phyloP scores from a whole-genome alignment of 805 yeast genomes.

The Jamesozyma hellenica region DNA sequence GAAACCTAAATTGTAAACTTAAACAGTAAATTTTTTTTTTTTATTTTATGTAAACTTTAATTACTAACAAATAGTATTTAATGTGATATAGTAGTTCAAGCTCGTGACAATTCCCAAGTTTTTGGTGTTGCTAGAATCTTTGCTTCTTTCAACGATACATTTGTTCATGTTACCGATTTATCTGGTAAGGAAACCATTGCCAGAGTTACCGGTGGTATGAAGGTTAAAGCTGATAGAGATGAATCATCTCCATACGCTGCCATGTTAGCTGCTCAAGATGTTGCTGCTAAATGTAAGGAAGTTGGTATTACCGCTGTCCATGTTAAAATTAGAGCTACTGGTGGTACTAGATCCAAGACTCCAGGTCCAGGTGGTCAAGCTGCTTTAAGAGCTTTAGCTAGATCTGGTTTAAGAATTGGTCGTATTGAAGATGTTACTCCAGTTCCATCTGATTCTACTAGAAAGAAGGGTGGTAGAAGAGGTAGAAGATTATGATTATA shows the following conservation, averaged over 20 bases:
- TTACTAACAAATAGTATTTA: background rate
- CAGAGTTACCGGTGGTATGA: slow-evolving; percentile 99
- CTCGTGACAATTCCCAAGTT: slow-evolving; percentile 96
- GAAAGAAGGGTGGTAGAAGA: slow-evolving; percentile 99
- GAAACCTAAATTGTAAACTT: slow-evolving; percentile 1
- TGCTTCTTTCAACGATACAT: slow-evolving; percentile 99
- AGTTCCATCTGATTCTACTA: slow-evolving; percentile 99
- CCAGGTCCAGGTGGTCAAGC: slow-evolving; percentile 99
- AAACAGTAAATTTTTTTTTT: slow-evolving; percentile 4
- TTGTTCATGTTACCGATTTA: slow-evolving; percentile 98
- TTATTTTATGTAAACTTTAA: background rate
- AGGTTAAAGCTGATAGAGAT: slow-evolving; percentile 99
- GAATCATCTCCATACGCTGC: slow-evolving; percentile 99
- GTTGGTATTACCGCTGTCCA: slow-evolving; percentile 99
- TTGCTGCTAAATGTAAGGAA: slow-evolving; percentile 97
- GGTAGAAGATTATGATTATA: slow-evolving; percentile 92
- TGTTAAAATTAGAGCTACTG: slow-evolving; percentile 99
- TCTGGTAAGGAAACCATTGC: slow-evolving; percentile 99
- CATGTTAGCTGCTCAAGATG: slow-evolving; percentile 99
- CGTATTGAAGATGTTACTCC: slow-evolving; percentile 99
- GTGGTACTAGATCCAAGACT: slow-evolving; percentile 99
- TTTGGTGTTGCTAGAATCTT: slow-evolving; percentile 99
- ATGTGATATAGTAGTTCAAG: slow-evolving; percentile 36
- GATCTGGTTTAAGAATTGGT: slow-evolving; percentile 99
- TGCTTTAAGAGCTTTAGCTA: slow-evolving; percentile 97